phyloP scores from a whole-genome alignment of 106 monocot genomes.

The Iris macrosiphon region DNA sequence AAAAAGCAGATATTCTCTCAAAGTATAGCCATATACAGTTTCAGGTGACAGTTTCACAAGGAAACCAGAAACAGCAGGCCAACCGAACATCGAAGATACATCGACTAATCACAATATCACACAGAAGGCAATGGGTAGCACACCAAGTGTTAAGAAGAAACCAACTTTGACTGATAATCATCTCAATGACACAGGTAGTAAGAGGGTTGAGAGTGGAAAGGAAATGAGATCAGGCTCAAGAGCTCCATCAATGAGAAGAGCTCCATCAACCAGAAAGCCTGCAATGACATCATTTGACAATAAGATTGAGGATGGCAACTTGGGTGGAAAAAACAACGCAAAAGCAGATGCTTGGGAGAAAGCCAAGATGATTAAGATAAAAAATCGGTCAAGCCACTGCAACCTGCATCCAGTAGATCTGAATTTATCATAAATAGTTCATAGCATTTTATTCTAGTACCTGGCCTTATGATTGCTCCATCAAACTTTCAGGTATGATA shows the following conservation, averaged over 20 bases:
- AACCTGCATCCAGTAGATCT: no score
- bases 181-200: constrained; percentile 12
- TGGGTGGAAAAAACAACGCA: neutral
- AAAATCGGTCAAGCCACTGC: constrained; percentile 11
- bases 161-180: constrained; percentile 3
- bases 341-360: constrained; percentile 23
- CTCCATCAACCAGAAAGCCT: constrained; percentile 4
- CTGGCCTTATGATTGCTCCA: no score
- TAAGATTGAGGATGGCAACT: neutral
- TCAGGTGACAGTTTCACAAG: no score
- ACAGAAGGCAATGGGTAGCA: constrained; percentile 9
- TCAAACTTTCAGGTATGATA: constrained; percentile 18
- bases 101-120: neutral
- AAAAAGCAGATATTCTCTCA: no score
- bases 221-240: neutral
- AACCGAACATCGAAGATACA: no score
- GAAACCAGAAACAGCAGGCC: no score
- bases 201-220: constrained; percentile 11
- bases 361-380: constrained; percentile 18
- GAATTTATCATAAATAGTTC: neutral
- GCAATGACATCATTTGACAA: neutral
- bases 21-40: no score
- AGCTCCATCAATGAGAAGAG: no score
- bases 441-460: constrained; percentile 2
- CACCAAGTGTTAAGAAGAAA: constrained; percentile 28